A percentile compares a stretch with the other conserved stretches of the same genome.
Conservation (phyloP, 345 rosid species). For the Pugionium dolabratum region DNA sequence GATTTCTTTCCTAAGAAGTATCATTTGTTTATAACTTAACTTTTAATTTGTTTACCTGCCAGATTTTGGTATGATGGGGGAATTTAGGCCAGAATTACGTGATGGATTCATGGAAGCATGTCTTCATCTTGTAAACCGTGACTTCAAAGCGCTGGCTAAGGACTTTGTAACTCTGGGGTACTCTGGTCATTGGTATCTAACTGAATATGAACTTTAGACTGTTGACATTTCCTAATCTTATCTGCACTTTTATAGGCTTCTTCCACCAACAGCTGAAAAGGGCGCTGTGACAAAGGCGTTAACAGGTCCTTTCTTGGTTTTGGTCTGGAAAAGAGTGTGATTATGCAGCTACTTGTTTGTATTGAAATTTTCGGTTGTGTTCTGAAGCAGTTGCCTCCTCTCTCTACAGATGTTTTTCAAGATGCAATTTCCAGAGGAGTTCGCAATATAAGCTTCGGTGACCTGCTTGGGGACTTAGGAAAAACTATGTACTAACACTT, state of each 20-base stretch:
- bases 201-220: conserved; percentile 30
- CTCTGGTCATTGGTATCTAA: conserved; percentile 33
- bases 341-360: neutral
- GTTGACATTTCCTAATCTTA: conserved; percentile 31
- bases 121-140: conserved; percentile 95
- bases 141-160: conserved; percentile 77
- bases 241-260: conserved; percentile 59
- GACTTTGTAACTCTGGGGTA: conserved; percentile 98
- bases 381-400: conserved; percentile 27
- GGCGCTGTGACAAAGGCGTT: conserved; percentile 80
- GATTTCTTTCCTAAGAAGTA: conserved; percentile 15
- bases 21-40: conserved; percentile 23
- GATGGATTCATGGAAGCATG: conserved; percentile 95
- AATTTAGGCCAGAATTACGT: conserved; percentile 86
- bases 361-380: conserved; percentile 7
- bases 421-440: conserved; percentile 84
- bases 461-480: conserved; percentile 86
- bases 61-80: conserved; percentile 99
- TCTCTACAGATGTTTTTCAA: conserved; percentile 69
- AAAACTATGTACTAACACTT: conserved; percentile 63
- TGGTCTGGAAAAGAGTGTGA: conserved; percentile 17
- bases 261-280: conserved; percentile 85
- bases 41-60: conserved; percentile 37
- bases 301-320: conserved; percentile 55
- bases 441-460: conserved; percentile 88